These are phyloP conservation scores for Scedosporium apiospermum DNA, from an alignment of 2,329 filamentous ascomycete genomes.

Conservation along the genomic window DNA sequence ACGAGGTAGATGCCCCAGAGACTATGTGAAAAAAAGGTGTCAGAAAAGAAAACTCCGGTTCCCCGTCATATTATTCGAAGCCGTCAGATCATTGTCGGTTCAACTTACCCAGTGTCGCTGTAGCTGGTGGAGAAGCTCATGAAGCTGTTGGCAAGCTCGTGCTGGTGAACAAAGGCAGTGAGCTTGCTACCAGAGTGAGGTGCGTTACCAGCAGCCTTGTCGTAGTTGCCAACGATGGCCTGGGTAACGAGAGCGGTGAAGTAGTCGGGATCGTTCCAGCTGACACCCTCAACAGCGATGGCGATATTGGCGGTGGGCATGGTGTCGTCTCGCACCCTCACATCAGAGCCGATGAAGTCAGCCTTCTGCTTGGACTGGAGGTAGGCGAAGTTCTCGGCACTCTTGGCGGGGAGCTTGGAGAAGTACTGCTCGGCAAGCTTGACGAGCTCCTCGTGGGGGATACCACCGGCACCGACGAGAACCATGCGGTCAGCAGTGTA, in stretches of 20 bases:
- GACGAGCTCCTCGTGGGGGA: constrained; percentile 90
- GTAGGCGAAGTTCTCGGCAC: constrained; percentile 65
- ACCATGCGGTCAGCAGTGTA: constrained; percentile 99
- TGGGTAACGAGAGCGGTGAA: constrained; percentile 96
- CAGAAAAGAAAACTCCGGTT: background rate
- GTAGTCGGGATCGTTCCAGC: constrained; percentile 99
- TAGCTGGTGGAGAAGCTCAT: constrained; percentile 99
- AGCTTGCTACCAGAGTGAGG: constrained; percentile 98
- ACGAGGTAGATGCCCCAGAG: constrained; percentile 99
- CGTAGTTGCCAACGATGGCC: constrained; percentile 99
- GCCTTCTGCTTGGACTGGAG: constrained; percentile 76
- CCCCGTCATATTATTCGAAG: background rate
- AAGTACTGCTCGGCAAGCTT: constrained; percentile 97
- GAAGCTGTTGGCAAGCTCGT: constrained; percentile 97
- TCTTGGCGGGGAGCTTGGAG: constrained; percentile 63
- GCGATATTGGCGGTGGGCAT: constrained; percentile 96
- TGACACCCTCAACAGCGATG: constrained; percentile 97
- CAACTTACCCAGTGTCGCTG: constrained; percentile 87
- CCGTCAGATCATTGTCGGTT: background rate
- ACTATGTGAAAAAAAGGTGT: constrained; percentile 38
- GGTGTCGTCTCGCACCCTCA: constrained; percentile 91
- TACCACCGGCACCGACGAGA: constrained; percentile 86
- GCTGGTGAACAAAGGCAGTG: constrained; percentile 85
- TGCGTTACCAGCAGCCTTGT: constrained; percentile 96
- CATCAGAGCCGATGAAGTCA: constrained; percentile 93